Evolutionary conservation across 1,139 yeast genomes (phyloP).

Genomic region (Sugiyamaella japonica): DNA sequence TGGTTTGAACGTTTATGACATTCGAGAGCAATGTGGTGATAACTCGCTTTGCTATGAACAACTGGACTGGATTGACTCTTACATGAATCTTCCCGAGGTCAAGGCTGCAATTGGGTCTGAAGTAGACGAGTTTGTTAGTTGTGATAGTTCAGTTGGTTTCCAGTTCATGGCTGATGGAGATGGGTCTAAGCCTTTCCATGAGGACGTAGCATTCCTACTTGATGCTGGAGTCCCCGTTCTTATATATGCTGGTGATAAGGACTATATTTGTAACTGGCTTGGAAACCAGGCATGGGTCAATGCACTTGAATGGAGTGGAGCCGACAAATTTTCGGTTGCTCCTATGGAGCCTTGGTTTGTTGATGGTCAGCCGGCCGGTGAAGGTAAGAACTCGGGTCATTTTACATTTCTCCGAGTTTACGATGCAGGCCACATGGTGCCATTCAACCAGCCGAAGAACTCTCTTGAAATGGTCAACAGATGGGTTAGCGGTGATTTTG

Average conservation of each 20-base stretch:
- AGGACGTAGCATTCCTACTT: conserved; percentile 57
- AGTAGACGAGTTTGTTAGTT: conserved; percentile 76
- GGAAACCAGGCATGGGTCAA: conserved; percentile 83
- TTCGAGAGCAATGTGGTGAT: conserved; percentile 80
- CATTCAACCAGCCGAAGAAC: conserved; percentile 75
- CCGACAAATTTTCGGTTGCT: conserved; percentile 39
- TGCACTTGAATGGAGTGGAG: conserved; percentile 59
- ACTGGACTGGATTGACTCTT: conserved; percentile 63
- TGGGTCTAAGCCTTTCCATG: conserved; percentile 62
- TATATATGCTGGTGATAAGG: conserved; percentile 86
- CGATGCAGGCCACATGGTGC: conserved; percentile 74
- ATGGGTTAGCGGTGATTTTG: conserved; percentile 55
- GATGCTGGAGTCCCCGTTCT: conserved; percentile 75
- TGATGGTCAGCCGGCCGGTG: conserved; percentile 54
- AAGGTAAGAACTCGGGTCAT: conserved; percentile 54
- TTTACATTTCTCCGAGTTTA: conserved; percentile 63
- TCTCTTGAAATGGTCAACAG: conserved; percentile 75
- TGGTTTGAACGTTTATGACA: conserved; percentile 92
- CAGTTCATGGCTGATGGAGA: conserved; percentile 82
- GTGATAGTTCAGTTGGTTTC: conserved; percentile 51
- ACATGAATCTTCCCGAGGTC: conserved; percentile 67
- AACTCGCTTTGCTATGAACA: conserved; percentile 71
- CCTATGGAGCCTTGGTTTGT: conserved; percentile 40
- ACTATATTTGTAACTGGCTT: conserved; percentile 87
- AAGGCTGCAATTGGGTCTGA: conserved; percentile 89